Evolutionary conservation across 176 grass and related monocot species (phyloP).

Genomic region (Alopecurus myosuroides): DNA sequence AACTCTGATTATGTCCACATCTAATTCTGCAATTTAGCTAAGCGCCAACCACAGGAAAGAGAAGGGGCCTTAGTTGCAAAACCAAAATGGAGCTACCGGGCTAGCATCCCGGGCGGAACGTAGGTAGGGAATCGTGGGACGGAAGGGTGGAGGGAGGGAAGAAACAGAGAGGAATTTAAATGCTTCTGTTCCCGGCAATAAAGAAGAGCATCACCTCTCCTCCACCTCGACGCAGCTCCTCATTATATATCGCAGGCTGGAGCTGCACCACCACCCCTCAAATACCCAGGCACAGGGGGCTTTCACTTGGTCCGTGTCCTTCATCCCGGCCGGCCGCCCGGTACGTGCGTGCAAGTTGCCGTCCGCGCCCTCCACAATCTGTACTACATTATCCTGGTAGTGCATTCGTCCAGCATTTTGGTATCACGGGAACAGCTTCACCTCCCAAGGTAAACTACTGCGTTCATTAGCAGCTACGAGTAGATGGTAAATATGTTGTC

Average conservation of each 20-base stretch:
- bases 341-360: slow-evolving; percentile 25
- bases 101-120: neutral
- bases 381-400: neutral
- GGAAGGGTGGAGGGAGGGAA: slow-evolving; percentile 8
- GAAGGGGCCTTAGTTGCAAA: slow-evolving; percentile 13
- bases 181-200: slow-evolving; percentile 49
- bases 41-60: slow-evolving; percentile 31
- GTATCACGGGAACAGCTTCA: neutral
- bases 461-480: neutral
- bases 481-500: neutral
- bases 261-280: slow-evolving; percentile 43
- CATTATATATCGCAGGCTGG: slow-evolving; percentile 63
- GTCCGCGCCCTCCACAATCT: neutral
- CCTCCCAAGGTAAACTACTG: neutral
- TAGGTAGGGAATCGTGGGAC: neutral
- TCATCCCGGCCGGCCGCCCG: neutral
- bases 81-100: neutral
- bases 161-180: slow-evolving; percentile 44
- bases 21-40: neutral
- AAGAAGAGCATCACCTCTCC: slow-evolving; percentile 67
- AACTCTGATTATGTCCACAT: too few relatives aligned
- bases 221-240: slow-evolving; percentile 16
- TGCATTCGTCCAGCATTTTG: neutral
- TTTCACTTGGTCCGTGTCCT: slow-evolving; percentile 8
- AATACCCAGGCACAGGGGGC: slow-evolving; percentile 31